These are phyloP conservation scores for Pseudognaphalium luteoalbum DNA, from an alignment of 129 eudicot genomes.

Conservation along the genomic window DNA sequence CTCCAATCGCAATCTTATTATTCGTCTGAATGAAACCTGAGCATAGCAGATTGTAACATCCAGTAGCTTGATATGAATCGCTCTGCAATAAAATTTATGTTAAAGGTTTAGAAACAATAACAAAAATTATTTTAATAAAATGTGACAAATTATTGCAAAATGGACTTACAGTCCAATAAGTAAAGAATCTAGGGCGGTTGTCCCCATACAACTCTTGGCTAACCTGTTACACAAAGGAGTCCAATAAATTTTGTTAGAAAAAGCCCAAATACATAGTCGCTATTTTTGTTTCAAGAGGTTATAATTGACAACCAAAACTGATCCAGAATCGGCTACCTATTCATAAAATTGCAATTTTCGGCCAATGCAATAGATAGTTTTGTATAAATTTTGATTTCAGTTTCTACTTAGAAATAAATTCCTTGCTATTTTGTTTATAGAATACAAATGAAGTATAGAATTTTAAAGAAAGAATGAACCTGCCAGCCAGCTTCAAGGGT, in stretches of 20 bases:
- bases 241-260: slow-evolving; percentile 17
- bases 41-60: slow-evolving; percentile 91
- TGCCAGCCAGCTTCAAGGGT: slow-evolving; percentile 99
- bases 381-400: background rate
- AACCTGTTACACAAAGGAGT: slow-evolving; percentile 50
- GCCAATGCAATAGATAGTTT: background rate
- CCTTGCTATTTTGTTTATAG: too few relatives aligned
- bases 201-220: slow-evolving; percentile 97
- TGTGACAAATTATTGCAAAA: too few relatives aligned
- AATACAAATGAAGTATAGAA: too few relatives aligned
- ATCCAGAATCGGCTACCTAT: too few relatives aligned
- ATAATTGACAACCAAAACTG: too few relatives aligned
- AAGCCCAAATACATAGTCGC: background rate
- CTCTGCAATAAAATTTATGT: slow-evolving; percentile 45
- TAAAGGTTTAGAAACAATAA: background rate
- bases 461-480: slow-evolving; percentile 30
- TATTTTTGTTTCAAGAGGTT: too few relatives aligned
- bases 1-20: slow-evolving; percentile 74
- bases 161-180: slow-evolving; percentile 88
- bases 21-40: slow-evolving; percentile 96
- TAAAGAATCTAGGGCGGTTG: slow-evolving; percentile 89
- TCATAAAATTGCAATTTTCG: background rate
- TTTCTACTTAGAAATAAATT: background rate
- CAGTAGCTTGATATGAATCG: slow-evolving; percentile 92
- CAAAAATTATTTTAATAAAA: background rate